Percentiles rank a stretch among this genome's conserved stretches.
phyloP scores from a whole-genome alignment of 2,329 filamentous ascomycete species.

The Aspergillus nomiae region DNA sequence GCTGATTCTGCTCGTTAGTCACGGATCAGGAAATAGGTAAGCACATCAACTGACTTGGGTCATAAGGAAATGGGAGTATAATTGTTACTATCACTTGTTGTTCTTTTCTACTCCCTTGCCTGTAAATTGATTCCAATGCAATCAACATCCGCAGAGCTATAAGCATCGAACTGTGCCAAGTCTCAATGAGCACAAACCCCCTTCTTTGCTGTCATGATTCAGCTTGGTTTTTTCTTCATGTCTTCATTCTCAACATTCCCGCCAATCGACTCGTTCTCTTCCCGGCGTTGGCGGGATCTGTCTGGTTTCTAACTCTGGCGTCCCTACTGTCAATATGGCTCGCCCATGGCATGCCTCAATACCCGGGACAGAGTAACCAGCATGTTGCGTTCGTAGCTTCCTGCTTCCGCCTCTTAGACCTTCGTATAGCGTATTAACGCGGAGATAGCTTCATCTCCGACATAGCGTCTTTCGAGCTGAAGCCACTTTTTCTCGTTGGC shows the following conservation, averaged over 20 bases:
- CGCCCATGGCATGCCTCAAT: constrained; percentile 20
- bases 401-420: neutral
- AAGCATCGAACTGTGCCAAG: too few species aligned
- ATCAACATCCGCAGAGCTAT: neutral
- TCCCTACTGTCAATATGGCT: constrained; percentile 22
- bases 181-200: constrained; percentile 7
- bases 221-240: constrained; percentile 20
- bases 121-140: neutral
- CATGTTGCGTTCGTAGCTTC: constrained; percentile 16
- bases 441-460: constrained; percentile 24
- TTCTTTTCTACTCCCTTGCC: neutral
- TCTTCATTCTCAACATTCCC: constrained; percentile 24
- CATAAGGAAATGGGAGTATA: too few species aligned
- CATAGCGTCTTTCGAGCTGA: constrained; percentile 25
- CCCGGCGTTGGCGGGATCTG: constrained; percentile 19
- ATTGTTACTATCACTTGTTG: too few species aligned
- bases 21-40: too few species aligned
- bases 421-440: neutral
- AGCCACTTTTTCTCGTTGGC: constrained; percentile 25
- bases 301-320: constrained; percentile 25
- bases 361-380: constrained; percentile 23
- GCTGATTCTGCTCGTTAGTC: too few species aligned
- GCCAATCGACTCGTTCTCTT: constrained; percentile 23
- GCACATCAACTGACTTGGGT: neutral
- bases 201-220: constrained; percentile 17